Base-by-base conservation (phyloP, 345 rosid genomes). In the Gossypium rotundifolium region DNA sequence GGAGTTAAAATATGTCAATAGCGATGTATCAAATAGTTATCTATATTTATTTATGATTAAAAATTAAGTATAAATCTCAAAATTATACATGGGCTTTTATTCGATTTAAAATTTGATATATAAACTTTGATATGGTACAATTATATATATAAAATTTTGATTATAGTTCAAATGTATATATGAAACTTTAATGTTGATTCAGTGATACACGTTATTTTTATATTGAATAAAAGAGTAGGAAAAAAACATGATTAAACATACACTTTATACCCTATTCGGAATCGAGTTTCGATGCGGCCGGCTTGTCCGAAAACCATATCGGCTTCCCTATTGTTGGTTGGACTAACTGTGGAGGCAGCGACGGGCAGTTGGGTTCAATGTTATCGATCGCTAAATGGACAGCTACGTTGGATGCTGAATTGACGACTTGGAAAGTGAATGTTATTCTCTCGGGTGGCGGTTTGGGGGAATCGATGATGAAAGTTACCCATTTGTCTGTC, bases 361-460 rank as follows among this genome's bases (percentile, higher is more conserved):
- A 71, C 9, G 80, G 79, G 82, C 73, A 65, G 27, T 82, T 87
- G 3, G 84, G 78, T 59, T 55, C 84, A 14, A 75, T 71, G 11
- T 83, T 87, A 44, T 89, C 89, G 25, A 91, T 79, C 10, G 86
- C 93, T 75, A 88, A 76, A 81, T 85, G 93, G 1, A 88, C 76
- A 49, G 89, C 95, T 27, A 94, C 95, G 11, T 84, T 88, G 63
- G 97, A 84, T 33, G 98, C 93, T 1, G 97, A 83, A 82, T 92
- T 92, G 82, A 94, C 89, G 85, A 92, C 95, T 0, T 94, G 97
- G 74, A 94, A 72, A 64, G 97, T 94, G 82, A 92, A 92, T 3
- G 97, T 94, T 79, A 94, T 89, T 81, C 98, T 91, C 87, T 92
- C 98, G 0, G 93, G 93, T 27, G 98, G 97, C 62, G 95, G 88